These are phyloP conservation scores for Medicago truncatula DNA, from an alignment of 306 rosid genomes.

Conservation along the genomic window DNA sequence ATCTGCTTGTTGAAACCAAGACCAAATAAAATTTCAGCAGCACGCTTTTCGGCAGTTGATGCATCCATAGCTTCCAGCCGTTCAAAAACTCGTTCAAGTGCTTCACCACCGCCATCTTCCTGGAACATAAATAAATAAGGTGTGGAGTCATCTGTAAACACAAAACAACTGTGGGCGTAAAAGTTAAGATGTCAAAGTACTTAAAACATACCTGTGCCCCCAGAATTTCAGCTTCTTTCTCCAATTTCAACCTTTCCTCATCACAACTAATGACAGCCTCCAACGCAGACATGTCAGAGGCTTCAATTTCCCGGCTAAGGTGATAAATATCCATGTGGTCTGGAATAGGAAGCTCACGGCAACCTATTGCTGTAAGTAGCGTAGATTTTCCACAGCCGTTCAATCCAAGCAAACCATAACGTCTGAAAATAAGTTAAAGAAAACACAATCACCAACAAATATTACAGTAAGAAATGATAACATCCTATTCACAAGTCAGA, in stretches of 20 bases:
- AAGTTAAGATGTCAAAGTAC: neutral
- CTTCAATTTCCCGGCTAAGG: conserved; percentile 91
- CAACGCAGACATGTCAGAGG: conserved; percentile 94
- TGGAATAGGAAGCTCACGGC: conserved; percentile 93
- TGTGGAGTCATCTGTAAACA: neutral
- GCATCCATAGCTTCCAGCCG: conserved; percentile 93
- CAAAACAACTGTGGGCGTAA: neutral
- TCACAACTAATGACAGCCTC: conserved; percentile 93
- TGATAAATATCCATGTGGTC: conserved; percentile 97
- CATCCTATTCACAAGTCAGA: neutral
- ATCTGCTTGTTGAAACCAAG: conserved; percentile 94
- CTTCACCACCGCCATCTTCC: conserved; percentile 99
- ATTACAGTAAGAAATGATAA: neutral
- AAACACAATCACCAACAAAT: conserved; percentile 33
- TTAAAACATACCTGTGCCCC: conserved; percentile 72
- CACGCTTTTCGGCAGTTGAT: conserved; percentile 97
- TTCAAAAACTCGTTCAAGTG: conserved; percentile 88
- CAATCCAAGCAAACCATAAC: conserved; percentile 94
- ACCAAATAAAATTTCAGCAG: conserved; percentile 93
- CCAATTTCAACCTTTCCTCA: conserved; percentile 89
- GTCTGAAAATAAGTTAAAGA: conserved; percentile 55
- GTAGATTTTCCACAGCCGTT: conserved; percentile 99
- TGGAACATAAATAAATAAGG: conserved; percentile 36
- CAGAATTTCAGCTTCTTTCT: conserved; percentile 86
- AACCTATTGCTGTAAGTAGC: conserved; percentile 81